Conservation (phyloP, 202 grass and related monocot genomes). For the Dendrocalamus latiflorus region DNA sequence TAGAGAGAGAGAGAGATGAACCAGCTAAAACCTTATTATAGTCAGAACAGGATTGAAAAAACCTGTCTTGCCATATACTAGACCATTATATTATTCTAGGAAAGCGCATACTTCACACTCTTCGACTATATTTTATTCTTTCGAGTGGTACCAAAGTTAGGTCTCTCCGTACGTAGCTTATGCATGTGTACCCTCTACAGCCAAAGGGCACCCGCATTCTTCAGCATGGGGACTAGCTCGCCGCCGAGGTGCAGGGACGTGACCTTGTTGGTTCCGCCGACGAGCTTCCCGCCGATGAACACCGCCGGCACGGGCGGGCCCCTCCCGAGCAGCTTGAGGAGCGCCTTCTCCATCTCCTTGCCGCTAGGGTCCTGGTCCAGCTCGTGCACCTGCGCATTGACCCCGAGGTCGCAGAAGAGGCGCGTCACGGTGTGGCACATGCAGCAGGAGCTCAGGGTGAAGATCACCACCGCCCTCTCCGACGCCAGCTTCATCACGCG, state of each 20-base stretch:
- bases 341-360: too few species aligned
- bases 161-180: background rate
- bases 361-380: constrained; percentile 43
- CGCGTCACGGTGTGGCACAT: constrained; percentile 58
- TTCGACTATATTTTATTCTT: background rate
- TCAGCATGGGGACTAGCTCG: constrained; percentile 62
- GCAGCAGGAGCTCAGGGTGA: constrained; percentile 62
- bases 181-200: constrained; percentile 4
- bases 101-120: background rate
- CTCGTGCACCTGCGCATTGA: constrained; percentile 53
- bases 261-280: constrained; percentile 61
- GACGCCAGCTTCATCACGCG: constrained; percentile 53
- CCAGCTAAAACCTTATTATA: background rate
- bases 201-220: constrained; percentile 28
- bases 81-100: background rate
- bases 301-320: constrained; percentile 42
- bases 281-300: constrained; percentile 57
- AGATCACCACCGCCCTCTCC: constrained; percentile 56
- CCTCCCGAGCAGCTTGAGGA: constrained; percentile 36
- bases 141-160: background rate
- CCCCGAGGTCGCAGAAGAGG: constrained; percentile 49
- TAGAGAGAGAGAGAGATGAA: too few species aligned
- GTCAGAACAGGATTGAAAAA: background rate
- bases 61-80: background rate
- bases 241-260: constrained; percentile 67